Evolutionary conservation across 495 filamentous ascomycete genomes (phyloP), one percentile per base, ranked within the genome.

Genomic region (Daldinia concentrica): DNA sequence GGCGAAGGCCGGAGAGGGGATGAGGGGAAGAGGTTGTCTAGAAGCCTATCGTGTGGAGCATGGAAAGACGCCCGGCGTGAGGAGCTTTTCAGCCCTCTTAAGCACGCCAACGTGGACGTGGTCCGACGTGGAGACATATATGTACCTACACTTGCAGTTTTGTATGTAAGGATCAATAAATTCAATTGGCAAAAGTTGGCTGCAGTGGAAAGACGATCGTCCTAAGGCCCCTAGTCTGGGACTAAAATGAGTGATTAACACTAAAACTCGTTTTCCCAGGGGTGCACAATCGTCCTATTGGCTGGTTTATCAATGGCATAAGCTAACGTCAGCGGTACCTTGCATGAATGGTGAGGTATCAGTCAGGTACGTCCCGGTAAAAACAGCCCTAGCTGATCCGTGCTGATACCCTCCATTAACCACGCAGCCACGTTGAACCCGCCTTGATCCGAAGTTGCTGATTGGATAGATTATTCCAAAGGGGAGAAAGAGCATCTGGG

Each of bases 311-410:
- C 48, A 52, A 66, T 52, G 50, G 50, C 50, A 54, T 24, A 29
- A 26, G 26, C 50, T 54, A 34, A 58, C 62, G 58, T 71, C 48
- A 51, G 58, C 41, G 62, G 69, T 72, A 72, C 69, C 69, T 68
- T 72, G 64, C 64, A 72, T 72, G 59, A 63, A 66, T 66, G 55
- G 24, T 45, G 56, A 55, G 32, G 69, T 72, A 72, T 56, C 64
- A 51, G 22, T 59, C 63, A 66, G 64, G 69, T 72, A 72, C 64
- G 58, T 51, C 51, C 36, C 24, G 27, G 39, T 27, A 26, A 36
- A 26, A 36, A 43, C 34, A 41, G 24, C 36, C 57, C 57, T 41
- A 68, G 65, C 65, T 68, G 64, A 61, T 56, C 43, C 59, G 64
- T 50, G 55, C 55, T 68, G 59, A 72, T 30, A 34, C 52, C 64